Percentiles rank a stretch among this genome's conserved stretches.
These are phyloP conservation scores for Omphalea diandra DNA, from an alignment of 441 rosid genomes.

Conservation along the genomic window DNA sequence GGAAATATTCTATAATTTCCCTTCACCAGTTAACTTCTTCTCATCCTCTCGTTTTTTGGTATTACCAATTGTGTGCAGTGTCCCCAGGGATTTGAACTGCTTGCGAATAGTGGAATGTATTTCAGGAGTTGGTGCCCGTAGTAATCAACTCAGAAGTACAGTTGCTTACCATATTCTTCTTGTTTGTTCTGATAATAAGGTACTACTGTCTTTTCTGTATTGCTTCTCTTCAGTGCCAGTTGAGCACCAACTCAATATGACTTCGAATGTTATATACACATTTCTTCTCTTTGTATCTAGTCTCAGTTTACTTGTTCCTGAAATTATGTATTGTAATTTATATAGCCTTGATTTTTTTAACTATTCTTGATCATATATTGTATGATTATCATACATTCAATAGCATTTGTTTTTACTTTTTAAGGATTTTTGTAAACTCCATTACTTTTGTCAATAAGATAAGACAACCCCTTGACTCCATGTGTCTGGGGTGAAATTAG, in stretches of 20 bases:
- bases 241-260: not conserved
- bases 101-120: conserved; percentile 72
- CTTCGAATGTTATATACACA: not conserved
- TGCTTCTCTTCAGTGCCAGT: not conserved
- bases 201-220: conserved; percentile 16
- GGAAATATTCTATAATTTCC: not conserved
- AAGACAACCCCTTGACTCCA: not conserved
- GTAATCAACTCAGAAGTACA: conserved; percentile 63
- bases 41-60: conserved; percentile 14
- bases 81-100: conserved; percentile 77
- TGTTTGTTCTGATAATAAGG: conserved; percentile 62
- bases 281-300: not conserved
- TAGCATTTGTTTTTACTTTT: not conserved
- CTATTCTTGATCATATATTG: not conserved
- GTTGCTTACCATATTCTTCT: conserved; percentile 57
- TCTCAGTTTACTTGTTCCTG: not conserved
- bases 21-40: conserved; percentile 7
- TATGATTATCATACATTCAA: not conserved
- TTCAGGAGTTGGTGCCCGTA: conserved; percentile 52
- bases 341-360: too few species aligned
- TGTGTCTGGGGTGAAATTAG: not conserved
- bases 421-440: not conserved
- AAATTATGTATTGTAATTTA: too few species aligned
- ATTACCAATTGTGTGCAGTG: conserved; percentile 41
- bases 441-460: not conserved